Base-by-base conservation (phyloP, 106 monocot genomes). In the Allium fistulosum region DNA sequence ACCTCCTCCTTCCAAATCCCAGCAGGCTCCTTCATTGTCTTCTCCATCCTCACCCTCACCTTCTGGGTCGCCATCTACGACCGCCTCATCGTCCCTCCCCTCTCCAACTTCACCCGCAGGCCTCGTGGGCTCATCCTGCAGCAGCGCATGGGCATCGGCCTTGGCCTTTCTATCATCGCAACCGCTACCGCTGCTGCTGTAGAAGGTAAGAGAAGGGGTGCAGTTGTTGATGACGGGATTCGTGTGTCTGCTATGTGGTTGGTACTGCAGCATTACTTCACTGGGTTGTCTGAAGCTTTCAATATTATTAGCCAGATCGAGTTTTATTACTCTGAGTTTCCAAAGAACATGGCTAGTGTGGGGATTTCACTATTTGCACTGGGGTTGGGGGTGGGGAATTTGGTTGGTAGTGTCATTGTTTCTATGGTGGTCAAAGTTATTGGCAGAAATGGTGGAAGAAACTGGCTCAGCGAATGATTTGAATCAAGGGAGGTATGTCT, bases 51-150 rank as follows among this genome's bases (percentile, higher is more conserved):
- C 15, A 78, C 81, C 61, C 73, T 78, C n/a, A 73, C 87, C 7
- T 14, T 88, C 4, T 88, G 83, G 84, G 65, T 88, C 1, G 75
- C 78, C 6, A 49, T 88, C 62, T 88, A 88, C n/a, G 87, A 87
- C 57, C 77, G 78, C 11, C 7, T 87, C 6, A 15, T 87, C 17
- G 77, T 88, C 17, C 84, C 81, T 4, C 27, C 56, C 49, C 59
- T 84, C 7, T 62, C 62, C 14, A 78, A 56, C 26, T 3, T 75
- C 26, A 88, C 80, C 11, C 58, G 59, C 5, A 69, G 49, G n/a
- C 81, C 81, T 16, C 75, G 73, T 8, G 83, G 83, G 0, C 61
- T 88, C 48, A 72, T 72, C 11, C 22, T 84, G 58, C 75, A 84
- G 11, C 83, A 88, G 22, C 48, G 84, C 49, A 80, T 81, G 75